Base-by-base conservation (phyloP, 108 stramenopile species). In the Stephanodiscus triporus region DNA sequence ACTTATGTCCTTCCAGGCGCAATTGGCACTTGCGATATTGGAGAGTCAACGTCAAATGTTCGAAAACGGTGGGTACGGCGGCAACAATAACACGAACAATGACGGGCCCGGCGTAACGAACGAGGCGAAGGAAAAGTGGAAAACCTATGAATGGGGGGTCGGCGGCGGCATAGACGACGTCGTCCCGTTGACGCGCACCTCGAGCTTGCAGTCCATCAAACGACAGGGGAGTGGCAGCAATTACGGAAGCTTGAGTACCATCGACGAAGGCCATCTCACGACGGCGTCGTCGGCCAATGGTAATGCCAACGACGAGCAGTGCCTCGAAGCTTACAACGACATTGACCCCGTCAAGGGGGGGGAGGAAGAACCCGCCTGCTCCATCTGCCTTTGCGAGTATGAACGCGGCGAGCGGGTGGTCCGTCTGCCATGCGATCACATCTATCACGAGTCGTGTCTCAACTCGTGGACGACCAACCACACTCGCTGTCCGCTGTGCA, bases 1-100 rank as follows among this genome's bases (percentile, higher is more conserved):
- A 32, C 50, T 88, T 32, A 69, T 95, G 77, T 83, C 82, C n/a
- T 95, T 95, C 73, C 94, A 95, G 64, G 90, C 92, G 2, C 94
- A 95, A 78, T 73, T 95, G 70, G 94, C 94, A n/a, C 51, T 95
- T 69, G 94, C 94, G 47, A 95, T 95, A 61, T 84, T 95, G 73
- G 88, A 95, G 60, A 89, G 88, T 14, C 91, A 93, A 48, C 82
- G 91, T 11, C 89, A 93, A 78, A 84, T 91, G 89, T 88, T 93
- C 80, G 84, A 92, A 70, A 85, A 81, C 60, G 94, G 94, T 53
- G 94, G 90, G 1, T 92, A 82, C 63, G 89, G 89, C 9, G 82
- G 87, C 53, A 87, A 87, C 23, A 89, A 89, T 75, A 77, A 85
- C 30, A 61, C 26, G n/a, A 48, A 76, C 51, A 22, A 37, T 9